A percentile compares a stretch with the other conserved stretches of the same genome.
Conservation (phyloP, 805 yeast species). For the Myxozyma geophila region DNA sequence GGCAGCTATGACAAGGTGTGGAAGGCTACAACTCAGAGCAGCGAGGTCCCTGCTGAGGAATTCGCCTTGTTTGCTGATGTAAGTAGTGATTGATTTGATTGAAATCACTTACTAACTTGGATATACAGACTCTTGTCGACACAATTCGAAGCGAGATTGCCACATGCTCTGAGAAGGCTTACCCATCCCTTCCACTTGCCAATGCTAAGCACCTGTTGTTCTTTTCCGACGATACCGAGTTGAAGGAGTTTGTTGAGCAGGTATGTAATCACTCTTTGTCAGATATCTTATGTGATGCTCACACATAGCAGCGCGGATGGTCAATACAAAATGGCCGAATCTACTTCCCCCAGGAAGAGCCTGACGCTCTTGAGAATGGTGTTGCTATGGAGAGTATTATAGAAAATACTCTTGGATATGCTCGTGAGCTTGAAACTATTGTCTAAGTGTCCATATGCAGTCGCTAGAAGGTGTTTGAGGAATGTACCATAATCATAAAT, state of each 20-base stretch:
- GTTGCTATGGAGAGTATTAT: conserved; percentile 55
- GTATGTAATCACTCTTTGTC: conserved; percentile 12
- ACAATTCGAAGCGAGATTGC: conserved; percentile 89
- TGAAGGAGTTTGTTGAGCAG: conserved; percentile 57
- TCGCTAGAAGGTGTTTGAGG: too few relatives aligned
- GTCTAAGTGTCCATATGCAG: conserved; percentile 51
- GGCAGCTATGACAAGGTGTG: conserved; percentile 94
- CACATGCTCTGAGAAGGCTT: conserved; percentile 77
- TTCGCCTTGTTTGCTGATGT: conserved; percentile 72
- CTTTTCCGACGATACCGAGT: conserved; percentile 60
- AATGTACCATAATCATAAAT: conserved; percentile 12
- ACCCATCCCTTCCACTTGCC: conserved; percentile 72
- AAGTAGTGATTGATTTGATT: not conserved
- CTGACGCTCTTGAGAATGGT: conserved; percentile 45
- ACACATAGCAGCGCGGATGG: conserved; percentile 58
- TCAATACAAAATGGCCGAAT: conserved; percentile 52
- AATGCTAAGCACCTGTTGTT: conserved; percentile 83
- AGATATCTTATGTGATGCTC: not conserved
- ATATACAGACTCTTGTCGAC: conserved; percentile 46
- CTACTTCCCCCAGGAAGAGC: conserved; percentile 44
- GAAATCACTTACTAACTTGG: not conserved
- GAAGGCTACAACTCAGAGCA: conserved; percentile 65
- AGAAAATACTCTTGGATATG: conserved; percentile 78
- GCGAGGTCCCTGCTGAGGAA: conserved; percentile 63
- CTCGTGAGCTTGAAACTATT: conserved; percentile 90